phyloP scores from a whole-genome alignment of 2,329 filamentous ascomycete species.

The Fonsecaea monophora region DNA sequence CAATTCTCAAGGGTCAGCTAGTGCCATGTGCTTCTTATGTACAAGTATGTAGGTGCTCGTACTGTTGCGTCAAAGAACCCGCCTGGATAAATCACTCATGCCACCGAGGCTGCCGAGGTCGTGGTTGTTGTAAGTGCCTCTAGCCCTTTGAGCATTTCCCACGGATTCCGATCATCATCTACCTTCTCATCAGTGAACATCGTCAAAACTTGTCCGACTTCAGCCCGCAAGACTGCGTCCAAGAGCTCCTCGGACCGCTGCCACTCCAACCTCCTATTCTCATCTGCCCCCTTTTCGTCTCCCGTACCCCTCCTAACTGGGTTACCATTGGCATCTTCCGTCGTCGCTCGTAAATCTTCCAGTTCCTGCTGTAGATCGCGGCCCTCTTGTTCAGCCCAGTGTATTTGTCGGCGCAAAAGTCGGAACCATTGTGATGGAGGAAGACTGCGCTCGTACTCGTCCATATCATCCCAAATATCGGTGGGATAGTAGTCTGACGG shows the following conservation, averaged over 20 bases:
- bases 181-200: conserved; percentile 27
- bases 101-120: conserved; percentile 1
- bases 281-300: conserved; percentile 38
- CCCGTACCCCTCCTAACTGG: conserved; percentile 27
- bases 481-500: conserved; percentile 42
- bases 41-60: too few species aligned
- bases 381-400: conserved; percentile 56
- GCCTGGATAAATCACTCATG: neutral
- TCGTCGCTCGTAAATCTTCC: conserved; percentile 29
- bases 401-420: conserved; percentile 55
- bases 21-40: neutral
- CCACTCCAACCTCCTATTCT: conserved; percentile 36
- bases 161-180: conserved; percentile 26
- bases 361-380: conserved; percentile 47
- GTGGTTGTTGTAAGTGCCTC: conserved; percentile 12
- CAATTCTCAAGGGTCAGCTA: neutral
- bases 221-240: conserved; percentile 33
- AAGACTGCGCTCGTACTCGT: conserved; percentile 52
- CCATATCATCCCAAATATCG: conserved; percentile 51
- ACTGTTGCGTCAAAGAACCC: neutral
- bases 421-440: conserved; percentile 53
- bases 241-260: conserved; percentile 36
- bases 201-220: conserved; percentile 25
- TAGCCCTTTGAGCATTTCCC: conserved; percentile 24
- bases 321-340: conserved; percentile 37